Evolutionary conservation across 75 land plant genomes (phyloP), one percentile per base, ranked within the genome.

Genomic region (Picea sitchensis): DNA sequence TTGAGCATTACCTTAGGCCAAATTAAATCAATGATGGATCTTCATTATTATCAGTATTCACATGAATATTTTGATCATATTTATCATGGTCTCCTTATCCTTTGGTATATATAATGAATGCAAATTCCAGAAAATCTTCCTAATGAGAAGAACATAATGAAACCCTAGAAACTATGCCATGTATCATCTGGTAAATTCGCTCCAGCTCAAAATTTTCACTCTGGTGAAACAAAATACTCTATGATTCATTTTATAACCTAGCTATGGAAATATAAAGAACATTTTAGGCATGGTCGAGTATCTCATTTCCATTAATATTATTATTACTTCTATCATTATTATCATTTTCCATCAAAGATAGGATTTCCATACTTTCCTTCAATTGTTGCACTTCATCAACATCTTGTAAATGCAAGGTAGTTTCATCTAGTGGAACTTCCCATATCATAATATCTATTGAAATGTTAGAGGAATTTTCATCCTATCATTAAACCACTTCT

Each of bases 191-290:
- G 36, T 44, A 34, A 26, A 81, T 21, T 36, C 81, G 44, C 9
- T 80, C 81, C 13, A 63, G 44, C 15, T 80, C 81, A 14, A 80
- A 32, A 5, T 31, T 58, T 23, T 57, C 59, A 44, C 81, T 80
- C 61, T 80, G 18, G 9, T 38, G 36, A 20, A 87, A 36, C 14
- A 95, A 85, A 12, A 95, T 88, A 83, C 88, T 80, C 9, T 92
- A 83, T 75, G 94, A 96, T 90, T 96, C 99, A 81, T 92, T 92
- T 62, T 96, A 90, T 21, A 96, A 85, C 21, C 99, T 73, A 4
- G 90, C 84, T 95, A 96, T 92, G 78, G 97, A 93, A 76, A 91
- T 82, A 88, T 81, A 80, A 59, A 58, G 30, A 73, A 61, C 77
- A 81, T 77, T 78, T 77, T 86, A 86, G 2, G 88, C 88, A 4